Evolutionary conservation across 2,329 filamentous ascomycete genomes (phyloP).

Genomic region (Penicillium italicum): DNA sequence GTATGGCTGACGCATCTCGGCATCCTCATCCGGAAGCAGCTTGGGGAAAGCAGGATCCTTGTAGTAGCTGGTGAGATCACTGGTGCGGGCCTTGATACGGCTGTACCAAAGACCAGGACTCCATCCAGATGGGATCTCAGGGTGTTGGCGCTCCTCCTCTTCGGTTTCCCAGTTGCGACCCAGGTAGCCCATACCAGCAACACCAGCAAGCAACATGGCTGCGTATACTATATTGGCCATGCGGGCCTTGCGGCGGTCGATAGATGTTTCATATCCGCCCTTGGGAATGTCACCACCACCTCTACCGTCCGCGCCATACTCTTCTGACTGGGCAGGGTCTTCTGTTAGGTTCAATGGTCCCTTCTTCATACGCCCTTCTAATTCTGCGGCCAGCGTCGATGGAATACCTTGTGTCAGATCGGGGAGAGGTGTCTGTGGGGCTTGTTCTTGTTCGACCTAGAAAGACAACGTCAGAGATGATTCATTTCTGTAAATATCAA

Average conservation of each 20-base stretch:
- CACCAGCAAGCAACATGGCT: conserved; percentile 53
- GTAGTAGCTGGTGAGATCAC: conserved; percentile 81
- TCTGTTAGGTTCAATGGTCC: conserved; percentile 52
- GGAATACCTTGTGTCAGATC: conserved; percentile 94
- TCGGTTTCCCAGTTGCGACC: conserved; percentile 81
- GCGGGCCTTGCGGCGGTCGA: conserved; percentile 74
- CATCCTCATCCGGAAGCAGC: conserved; percentile 70
- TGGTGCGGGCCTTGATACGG: conserved; percentile 70
- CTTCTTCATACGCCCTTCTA: conserved; percentile 46
- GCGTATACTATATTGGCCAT: conserved; percentile 73
- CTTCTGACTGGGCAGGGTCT: conserved; percentile 45
- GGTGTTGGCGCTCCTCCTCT: conserved; percentile 66
- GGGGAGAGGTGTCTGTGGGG: conserved; percentile 66
- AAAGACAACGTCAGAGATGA: conserved; percentile 8
- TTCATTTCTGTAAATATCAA: neutral
- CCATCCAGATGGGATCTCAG: conserved; percentile 78
- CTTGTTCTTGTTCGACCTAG: conserved; percentile 35
- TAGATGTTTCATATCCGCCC: conserved; percentile 83
- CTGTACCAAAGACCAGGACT: conserved; percentile 70
- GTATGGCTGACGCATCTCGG: conserved; percentile 77
- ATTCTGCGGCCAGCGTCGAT: conserved; percentile 80
- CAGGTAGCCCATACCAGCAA: conserved; percentile 66
- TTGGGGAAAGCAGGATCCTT: conserved; percentile 94
- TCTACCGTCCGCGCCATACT: conserved; percentile 48
- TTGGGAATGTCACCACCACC: conserved; percentile 64